Evolutionary conservation across 192 early-diverging fungal genomes (phyloP).

Genomic region (Haplosporangium gracile): DNA sequence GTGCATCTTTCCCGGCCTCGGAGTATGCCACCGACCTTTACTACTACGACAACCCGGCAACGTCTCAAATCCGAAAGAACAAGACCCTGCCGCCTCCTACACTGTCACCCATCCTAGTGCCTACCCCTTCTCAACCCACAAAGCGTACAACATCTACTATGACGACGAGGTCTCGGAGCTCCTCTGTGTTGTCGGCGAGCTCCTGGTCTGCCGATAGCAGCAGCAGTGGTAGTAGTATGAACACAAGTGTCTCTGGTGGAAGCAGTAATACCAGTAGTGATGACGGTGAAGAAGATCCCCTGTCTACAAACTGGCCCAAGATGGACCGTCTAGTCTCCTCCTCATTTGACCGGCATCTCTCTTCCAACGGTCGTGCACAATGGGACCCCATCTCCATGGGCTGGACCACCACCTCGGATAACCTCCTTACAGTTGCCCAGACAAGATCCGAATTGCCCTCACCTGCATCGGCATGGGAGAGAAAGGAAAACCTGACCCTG

Average conservation of each 20-base stretch:
- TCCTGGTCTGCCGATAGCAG: slow-evolving; percentile 10
- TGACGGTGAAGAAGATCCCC: slow-evolving; percentile 22
- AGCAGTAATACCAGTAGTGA: background rate
- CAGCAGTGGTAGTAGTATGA: background rate
- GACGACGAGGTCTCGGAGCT: background rate
- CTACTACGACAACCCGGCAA: background rate
- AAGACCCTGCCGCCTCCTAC: slow-evolving; percentile 42
- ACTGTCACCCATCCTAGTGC: slow-evolving; percentile 24
- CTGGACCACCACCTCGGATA: background rate
- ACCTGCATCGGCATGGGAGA: background rate
- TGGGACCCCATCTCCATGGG: background rate
- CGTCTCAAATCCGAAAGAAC: slow-evolving; percentile 10
- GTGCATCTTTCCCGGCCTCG: background rate
- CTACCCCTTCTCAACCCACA: background rate
- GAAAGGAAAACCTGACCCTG: background rate
- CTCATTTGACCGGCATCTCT: background rate
- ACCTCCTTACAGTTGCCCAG: background rate
- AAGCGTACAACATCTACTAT: background rate
- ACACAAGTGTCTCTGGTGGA: background rate
- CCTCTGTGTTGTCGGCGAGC: background rate
- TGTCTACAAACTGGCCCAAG: slow-evolving; percentile 13
- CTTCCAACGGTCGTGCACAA: background rate
- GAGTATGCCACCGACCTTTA: background rate
- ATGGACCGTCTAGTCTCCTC: slow-evolving; percentile 12
- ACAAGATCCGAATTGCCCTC: background rate